Percentiles rank a stretch among this genome's conserved stretches.
phyloP scores from a whole-genome alignment of 2,329 filamentous ascomycete species.

The Ramularia endophylla region DNA sequence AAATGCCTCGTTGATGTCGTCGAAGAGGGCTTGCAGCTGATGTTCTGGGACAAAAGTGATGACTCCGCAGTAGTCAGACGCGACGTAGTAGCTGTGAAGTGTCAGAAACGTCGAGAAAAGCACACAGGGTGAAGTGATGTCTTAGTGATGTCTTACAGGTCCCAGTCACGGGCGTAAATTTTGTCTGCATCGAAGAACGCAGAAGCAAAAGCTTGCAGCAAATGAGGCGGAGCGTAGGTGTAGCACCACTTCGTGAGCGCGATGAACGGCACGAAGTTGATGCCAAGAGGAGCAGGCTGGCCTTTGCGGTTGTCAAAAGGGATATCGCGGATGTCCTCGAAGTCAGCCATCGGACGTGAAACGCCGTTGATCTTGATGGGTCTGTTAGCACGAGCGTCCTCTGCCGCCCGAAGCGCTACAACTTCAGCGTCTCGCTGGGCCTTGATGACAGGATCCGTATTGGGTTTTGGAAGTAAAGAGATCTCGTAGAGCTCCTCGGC shows the following conservation, averaged over 20 bases:
- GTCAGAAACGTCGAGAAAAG: conserved; percentile 8
- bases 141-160: conserved; percentile 57
- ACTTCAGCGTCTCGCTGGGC: too few species aligned
- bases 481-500: too few species aligned
- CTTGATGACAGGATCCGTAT: too few species aligned
- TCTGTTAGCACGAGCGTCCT: background rate
- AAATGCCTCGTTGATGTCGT: conserved; percentile 54
- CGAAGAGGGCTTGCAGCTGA: conserved; percentile 61
- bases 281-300: conserved; percentile 28
- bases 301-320: conserved; percentile 24
- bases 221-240: conserved; percentile 49
- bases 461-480: too few species aligned
- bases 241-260: conserved; percentile 55
- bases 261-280: conserved; percentile 36
- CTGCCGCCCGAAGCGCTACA: too few species aligned
- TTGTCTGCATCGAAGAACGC: conserved; percentile 53
- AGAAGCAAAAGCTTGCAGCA: conserved; percentile 45
- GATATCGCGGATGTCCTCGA: conserved; percentile 9
- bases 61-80: conserved; percentile 39
- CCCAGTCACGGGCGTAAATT: conserved; percentile 60
- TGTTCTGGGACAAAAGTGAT: conserved; percentile 60
- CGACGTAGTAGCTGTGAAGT: conserved; percentile 23
- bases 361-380: background rate
- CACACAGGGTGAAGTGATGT: background rate
- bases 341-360: conserved; percentile 1